Percentiles rank a stretch among this genome's conserved stretches.
phyloP scores from a whole-genome alignment of 2,329 filamentous ascomycete species.

The Fusarium sarcochroum region DNA sequence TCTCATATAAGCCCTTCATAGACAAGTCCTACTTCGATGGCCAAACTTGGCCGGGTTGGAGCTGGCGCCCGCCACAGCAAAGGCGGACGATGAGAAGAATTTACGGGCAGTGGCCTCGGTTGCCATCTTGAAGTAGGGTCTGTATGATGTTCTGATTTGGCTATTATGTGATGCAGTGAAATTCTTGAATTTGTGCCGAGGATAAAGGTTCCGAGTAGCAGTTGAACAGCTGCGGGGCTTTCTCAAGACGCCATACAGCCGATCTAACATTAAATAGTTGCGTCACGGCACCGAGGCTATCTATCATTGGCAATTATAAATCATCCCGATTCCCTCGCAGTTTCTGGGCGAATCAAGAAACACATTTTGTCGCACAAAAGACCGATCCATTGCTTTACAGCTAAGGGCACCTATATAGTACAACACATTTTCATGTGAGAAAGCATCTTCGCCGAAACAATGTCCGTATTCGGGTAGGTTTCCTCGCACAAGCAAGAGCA shows the following conservation, averaged over 20 bases:
- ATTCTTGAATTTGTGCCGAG: conserved; percentile 22
- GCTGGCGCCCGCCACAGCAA: conserved; percentile 92
- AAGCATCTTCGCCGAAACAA: conserved; percentile 9
- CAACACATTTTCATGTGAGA: neutral
- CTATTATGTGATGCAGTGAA: conserved; percentile 10
- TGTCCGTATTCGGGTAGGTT: conserved; percentile 48
- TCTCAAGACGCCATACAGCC: conserved; percentile 32
- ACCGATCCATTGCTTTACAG: no score
- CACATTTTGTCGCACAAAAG: no score
- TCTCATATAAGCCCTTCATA: neutral
- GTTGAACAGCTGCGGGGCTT: conserved; percentile 42
- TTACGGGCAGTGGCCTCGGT: conserved; percentile 80
- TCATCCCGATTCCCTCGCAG: neutral
- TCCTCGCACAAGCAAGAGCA: neutral
- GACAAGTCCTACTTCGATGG: conserved; percentile 76
- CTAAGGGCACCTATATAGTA: no score
- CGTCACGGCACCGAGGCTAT: neutral
- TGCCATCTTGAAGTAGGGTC: conserved; percentile 58
- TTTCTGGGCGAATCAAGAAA: no score
- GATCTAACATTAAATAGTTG: conserved; percentile 15
- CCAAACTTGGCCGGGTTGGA: conserved; percentile 89
- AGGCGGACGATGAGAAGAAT: conserved; percentile 85
- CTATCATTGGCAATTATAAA: neutral
- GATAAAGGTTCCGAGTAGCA: conserved; percentile 28
- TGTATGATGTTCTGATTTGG: neutral